Evolutionary conservation across 2,329 filamentous ascomycete genomes (phyloP), one percentile per base, ranked within the genome.

Genomic region (Trichophyton verrucosum): DNA sequence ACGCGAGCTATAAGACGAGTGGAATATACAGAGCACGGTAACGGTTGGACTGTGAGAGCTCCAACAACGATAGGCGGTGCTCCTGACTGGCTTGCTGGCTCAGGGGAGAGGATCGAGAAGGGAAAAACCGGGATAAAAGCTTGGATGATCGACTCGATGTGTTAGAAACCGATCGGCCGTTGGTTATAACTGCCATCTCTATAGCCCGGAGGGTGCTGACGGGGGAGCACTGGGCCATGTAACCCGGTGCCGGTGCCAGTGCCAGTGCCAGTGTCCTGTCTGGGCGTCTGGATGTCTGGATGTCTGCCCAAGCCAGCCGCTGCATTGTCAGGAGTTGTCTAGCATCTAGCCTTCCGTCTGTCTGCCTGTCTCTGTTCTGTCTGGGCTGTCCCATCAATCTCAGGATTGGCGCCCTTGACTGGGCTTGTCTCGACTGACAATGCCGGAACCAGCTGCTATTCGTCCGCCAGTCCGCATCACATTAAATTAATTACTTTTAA

Each of bases 161-260:
- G 44, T 27, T 51, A 51, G 24, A 22, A 51, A 55, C 27, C 51
- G 51, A 55, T 55, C 27, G 51, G 51, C 51, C 46, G 46, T 51
- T 51, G 46, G 24, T 17, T 22, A 44, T 44, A 44, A 44, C 40
- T 44, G n/a, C n/a, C n/a, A 44, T 17, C n/a, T 44, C 15, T 44
- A 22, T 51, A 24, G 46, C 24, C 46, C 0, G 2, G 33, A 13
- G 0, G 8, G 22, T 27, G 24, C 24, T 27, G 2, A 4, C 3
- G 3, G 24, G 24, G 24, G 24, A 27, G 24, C 24, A 27, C 24
- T 30, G 27, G 27, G 27, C 27, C 27, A 38, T 38, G 33, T 13
- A 38, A 38, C 33, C 22, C 22, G 22, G 22, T 22, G 22, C 3
- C n/a, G n/a, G n/a, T 20, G 20, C 20, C 20, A 20, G 20, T 20